Evolutionary conservation across 768 basidiomycete species (phyloP).

Genomic region (Dacryopinax primogenitus): DNA sequence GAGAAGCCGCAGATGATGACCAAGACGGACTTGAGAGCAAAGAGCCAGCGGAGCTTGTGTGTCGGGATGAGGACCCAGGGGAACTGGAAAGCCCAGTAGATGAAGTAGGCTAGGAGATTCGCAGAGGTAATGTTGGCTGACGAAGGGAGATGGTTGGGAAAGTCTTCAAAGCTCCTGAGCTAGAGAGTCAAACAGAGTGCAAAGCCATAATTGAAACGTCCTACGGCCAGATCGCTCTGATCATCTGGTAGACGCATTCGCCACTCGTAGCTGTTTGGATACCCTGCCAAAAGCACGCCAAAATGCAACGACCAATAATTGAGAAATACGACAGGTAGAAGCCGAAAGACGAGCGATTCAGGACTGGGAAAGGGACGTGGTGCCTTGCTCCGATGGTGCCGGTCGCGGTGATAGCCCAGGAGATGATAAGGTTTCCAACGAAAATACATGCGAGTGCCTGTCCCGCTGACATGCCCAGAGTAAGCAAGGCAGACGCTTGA

Average conservation of each 20-base stretch:
- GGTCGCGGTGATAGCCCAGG: conserved; percentile 60
- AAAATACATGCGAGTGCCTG: conserved; percentile 60
- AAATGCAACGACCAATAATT: conserved; percentile 54
- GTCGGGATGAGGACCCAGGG: conserved; percentile 67
- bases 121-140: conserved; percentile 43
- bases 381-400: conserved; percentile 59
- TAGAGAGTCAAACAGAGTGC: not conserved
- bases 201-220: not conserved
- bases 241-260: conserved; percentile 44
- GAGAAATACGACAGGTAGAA: conserved; percentile 85
- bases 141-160: conserved; percentile 52
- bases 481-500: conserved; percentile 57
- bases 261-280: conserved; percentile 15
- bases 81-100: conserved; percentile 67
- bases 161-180: conserved; percentile 29
- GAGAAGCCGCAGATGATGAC: conserved; percentile 55
- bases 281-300: conserved; percentile 62
- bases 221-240: conserved; percentile 75
- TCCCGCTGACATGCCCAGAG: conserved; percentile 60
- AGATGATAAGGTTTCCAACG: conserved; percentile 58
- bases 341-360: conserved; percentile 78
- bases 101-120: conserved; percentile 61
- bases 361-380: conserved; percentile 60
- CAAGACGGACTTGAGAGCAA: conserved; percentile 51
- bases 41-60: conserved; percentile 62